Evolutionary conservation across 768 basidiomycete species (phyloP).

Genomic region (Pleurotus pulmonarius): DNA sequence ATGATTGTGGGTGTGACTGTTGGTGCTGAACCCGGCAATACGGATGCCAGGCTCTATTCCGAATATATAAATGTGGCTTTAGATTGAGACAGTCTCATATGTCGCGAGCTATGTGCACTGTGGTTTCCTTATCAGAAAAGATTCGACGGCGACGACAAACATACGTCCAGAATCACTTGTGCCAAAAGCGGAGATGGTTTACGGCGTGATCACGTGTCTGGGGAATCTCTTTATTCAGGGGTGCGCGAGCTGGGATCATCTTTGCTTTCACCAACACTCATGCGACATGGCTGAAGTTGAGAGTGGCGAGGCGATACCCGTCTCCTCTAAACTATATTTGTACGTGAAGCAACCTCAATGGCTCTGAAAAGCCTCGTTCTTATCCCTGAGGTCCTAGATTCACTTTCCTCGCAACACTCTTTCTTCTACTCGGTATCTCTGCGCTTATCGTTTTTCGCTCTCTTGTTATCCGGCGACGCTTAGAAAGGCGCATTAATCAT

Average conservation of each 20-base stretch:
- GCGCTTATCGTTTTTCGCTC: constrained; percentile 39
- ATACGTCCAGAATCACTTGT: neutral
- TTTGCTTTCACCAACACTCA: neutral
- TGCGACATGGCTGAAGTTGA: constrained; percentile 2
- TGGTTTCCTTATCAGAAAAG: neutral
- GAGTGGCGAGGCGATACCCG: neutral
- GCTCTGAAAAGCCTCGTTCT: neutral
- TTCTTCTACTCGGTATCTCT: constrained; percentile 3
- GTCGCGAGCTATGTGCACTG: no score
- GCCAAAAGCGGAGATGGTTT: neutral
- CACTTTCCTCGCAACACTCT: constrained; percentile 5
- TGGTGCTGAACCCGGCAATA: no score
- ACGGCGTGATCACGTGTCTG: neutral
- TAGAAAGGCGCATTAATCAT: constrained; percentile 47
- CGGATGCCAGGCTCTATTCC: no score
- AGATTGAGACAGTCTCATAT: no score
- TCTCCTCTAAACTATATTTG: constrained; percentile 5
- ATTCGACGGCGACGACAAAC: neutral
- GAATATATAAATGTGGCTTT: no score
- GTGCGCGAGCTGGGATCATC: neutral
- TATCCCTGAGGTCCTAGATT: neutral
- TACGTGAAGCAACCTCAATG: neutral
- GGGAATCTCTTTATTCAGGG: neutral
- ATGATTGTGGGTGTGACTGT: no score
- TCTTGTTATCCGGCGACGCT: constrained; percentile 55